These are phyloP conservation scores for Colletotrichum sp. DNA, from an alignment of 2,329 filamentous ascomycete species.

Conservation along the genomic window DNA sequence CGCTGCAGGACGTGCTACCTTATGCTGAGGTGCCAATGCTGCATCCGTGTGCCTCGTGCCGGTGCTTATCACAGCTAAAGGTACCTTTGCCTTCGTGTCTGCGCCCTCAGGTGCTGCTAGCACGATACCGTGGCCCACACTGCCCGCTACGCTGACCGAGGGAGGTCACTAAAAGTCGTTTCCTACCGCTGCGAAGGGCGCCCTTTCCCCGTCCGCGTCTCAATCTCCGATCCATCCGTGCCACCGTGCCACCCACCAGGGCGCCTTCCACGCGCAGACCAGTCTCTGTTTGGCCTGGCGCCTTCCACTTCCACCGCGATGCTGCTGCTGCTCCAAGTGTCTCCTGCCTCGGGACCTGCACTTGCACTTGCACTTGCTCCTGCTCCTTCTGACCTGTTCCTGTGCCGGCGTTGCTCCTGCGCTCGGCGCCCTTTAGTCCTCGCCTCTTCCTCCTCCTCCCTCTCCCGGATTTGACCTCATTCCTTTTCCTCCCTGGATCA, in stretches of 20 bases:
- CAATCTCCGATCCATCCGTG: constrained; percentile 21
- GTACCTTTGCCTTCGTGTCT: neutral
- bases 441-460: neutral
- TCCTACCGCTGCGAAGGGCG: neutral
- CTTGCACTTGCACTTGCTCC: neutral
- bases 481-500: neutral
- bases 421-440: neutral
- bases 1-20: neutral
- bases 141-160: neutral
- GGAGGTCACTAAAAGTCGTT: neutral
- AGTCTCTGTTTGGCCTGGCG: neutral
- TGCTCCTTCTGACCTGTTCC: neutral
- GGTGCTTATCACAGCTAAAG: neutral
- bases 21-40: neutral
- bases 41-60: neutral
- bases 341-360: constrained; percentile 6
- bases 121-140: neutral
- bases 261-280: neutral
- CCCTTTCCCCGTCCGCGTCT: neutral
- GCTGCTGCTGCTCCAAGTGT: neutral
- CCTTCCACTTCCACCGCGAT: constrained; percentile 1
- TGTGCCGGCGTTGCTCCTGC: neutral
- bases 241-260: neutral
- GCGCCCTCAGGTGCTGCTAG: neutral
- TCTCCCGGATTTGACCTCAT: neutral